Evolutionary conservation across 805 yeast genomes (phyloP).

Genomic region (Candida wancherniae): DNA sequence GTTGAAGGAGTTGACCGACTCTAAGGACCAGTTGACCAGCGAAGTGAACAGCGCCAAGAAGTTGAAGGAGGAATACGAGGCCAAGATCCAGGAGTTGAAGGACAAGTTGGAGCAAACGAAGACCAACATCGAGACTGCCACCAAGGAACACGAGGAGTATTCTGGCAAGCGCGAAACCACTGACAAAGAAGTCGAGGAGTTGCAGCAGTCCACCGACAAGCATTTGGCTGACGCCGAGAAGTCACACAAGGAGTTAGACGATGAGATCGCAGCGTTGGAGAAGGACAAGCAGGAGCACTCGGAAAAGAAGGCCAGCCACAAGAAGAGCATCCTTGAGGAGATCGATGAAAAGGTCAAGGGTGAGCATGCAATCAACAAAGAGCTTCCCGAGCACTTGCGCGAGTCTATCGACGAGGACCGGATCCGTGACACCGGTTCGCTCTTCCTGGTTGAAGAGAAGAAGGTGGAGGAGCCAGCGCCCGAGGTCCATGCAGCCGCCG

Average conservation of each 20-base stretch:
- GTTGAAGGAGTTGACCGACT: slow-evolving; percentile 44
- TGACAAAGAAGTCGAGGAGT: slow-evolving; percentile 34
- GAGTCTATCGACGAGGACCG: slow-evolving; percentile 30
- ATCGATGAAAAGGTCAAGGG: slow-evolving; percentile 39
- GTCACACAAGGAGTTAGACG: slow-evolving; percentile 33
- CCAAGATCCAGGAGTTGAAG: slow-evolving; percentile 41
- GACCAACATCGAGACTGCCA: slow-evolving; percentile 29
- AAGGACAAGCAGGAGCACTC: slow-evolving; percentile 33
- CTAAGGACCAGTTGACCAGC: slow-evolving; percentile 42
- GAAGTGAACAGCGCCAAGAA: slow-evolving; percentile 42
- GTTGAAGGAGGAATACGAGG: slow-evolving; percentile 41
- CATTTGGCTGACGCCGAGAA: slow-evolving; percentile 25
- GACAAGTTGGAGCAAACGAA: slow-evolving; percentile 41
- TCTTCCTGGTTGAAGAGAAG: slow-evolving; percentile 30
- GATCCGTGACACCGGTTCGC: slow-evolving; percentile 35
- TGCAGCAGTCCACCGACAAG: slow-evolving; percentile 21
- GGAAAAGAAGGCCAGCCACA: slow-evolving; percentile 33
- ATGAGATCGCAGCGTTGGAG: slow-evolving; percentile 39
- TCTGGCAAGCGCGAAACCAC: slow-evolving; percentile 36
- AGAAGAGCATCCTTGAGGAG: slow-evolving; percentile 27
- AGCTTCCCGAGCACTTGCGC: slow-evolving; percentile 51
- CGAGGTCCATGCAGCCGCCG: slow-evolving; percentile 1
- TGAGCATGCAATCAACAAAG: slow-evolving; percentile 44
- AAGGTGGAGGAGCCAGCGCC: slow-evolving; percentile 6
- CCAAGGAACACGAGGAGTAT: slow-evolving; percentile 28